Conservation (phyloP, 306 rosid species). For the Trifolium subterraneum region DNA sequence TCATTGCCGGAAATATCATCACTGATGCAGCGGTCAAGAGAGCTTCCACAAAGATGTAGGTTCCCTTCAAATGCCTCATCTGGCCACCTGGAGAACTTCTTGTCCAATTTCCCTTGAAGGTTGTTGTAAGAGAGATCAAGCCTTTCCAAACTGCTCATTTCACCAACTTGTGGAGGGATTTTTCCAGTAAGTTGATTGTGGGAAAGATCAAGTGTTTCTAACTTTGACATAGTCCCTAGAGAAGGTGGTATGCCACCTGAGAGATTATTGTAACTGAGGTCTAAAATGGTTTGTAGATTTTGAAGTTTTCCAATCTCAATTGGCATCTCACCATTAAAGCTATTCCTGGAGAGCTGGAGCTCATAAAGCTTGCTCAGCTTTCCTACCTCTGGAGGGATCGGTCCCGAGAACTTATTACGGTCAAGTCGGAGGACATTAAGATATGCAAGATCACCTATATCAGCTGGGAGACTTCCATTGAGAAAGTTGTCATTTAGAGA, state of each 20-base stretch:
- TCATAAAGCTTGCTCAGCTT: constrained; percentile 72
- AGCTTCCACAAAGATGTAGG: constrained; percentile 72
- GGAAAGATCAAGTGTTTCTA: constrained; percentile 88
- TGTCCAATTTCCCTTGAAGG: constrained; percentile 70
- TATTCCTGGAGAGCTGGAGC: constrained; percentile 68
- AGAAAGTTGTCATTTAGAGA: constrained; percentile 66
- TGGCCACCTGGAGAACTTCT: constrained; percentile 77
- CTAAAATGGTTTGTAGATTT: constrained; percentile 83
- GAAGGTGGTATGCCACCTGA: constrained; percentile 75
- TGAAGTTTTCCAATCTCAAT: constrained; percentile 76
- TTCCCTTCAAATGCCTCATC: constrained; percentile 73
- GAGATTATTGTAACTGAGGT: constrained; percentile 83
- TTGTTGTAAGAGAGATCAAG: constrained; percentile 83
- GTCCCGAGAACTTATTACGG: constrained; percentile 65
- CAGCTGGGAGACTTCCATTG: constrained; percentile 73
- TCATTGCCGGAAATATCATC: constrained; percentile 32
- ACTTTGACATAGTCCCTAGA: constrained; percentile 62
- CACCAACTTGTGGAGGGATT: constrained; percentile 73
- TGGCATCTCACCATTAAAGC: constrained; percentile 72
- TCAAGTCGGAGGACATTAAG: constrained; percentile 78
- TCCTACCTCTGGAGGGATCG: constrained; percentile 66
- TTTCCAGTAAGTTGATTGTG: constrained; percentile 80
- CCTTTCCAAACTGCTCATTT: constrained; percentile 89
- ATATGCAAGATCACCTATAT: constrained; percentile 63
- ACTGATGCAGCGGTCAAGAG: constrained; percentile 58